Percentiles rank a stretch among this genome's conserved stretches.
phyloP scores from a whole-genome alignment of 768 basidiomycete species.

The Russula griseocarnosa region DNA sequence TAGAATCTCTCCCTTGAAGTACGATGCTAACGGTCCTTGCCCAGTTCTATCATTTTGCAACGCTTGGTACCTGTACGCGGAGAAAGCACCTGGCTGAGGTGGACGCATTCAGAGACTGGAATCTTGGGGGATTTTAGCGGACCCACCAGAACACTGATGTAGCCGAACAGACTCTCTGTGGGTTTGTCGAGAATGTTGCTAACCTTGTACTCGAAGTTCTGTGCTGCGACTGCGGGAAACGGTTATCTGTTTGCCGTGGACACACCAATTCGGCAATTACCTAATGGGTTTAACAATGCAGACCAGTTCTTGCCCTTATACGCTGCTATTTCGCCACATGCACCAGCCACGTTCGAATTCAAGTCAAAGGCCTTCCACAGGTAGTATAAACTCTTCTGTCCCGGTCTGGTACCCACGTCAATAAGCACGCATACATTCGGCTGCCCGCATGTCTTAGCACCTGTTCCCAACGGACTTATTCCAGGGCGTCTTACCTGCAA shows the following conservation, averaged over 20 bases:
- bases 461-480: not conserved
- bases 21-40: slow-evolving; percentile 85
- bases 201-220: slow-evolving; percentile 95
- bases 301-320: slow-evolving; percentile 91
- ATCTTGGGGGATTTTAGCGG: not conserved
- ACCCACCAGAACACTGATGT: slow-evolving; percentile 85
- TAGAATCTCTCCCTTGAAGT: slow-evolving; percentile 92
- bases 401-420: slow-evolving; percentile 91
- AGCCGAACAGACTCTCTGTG: slow-evolving; percentile 87
- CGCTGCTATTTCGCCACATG: slow-evolving; percentile 93
- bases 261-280: slow-evolving; percentile 36
- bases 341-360: slow-evolving; percentile 89
- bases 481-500: slow-evolving; percentile 54
- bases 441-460: slow-evolving; percentile 36
- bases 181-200: slow-evolving; percentile 90
- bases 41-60: slow-evolving; percentile 81
- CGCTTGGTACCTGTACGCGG: slow-evolving; percentile 88
- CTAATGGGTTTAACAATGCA: slow-evolving; percentile 76
- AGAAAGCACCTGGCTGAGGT: slow-evolving; percentile 83
- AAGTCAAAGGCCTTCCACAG: slow-evolving; percentile 95
- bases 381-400: slow-evolving; percentile 83
- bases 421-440: slow-evolving; percentile 90
- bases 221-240: slow-evolving; percentile 65
- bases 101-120: not conserved
- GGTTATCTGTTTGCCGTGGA: not conserved